Conservation (phyloP, 257 asterid species). For the Forsythia viridissima region DNA sequence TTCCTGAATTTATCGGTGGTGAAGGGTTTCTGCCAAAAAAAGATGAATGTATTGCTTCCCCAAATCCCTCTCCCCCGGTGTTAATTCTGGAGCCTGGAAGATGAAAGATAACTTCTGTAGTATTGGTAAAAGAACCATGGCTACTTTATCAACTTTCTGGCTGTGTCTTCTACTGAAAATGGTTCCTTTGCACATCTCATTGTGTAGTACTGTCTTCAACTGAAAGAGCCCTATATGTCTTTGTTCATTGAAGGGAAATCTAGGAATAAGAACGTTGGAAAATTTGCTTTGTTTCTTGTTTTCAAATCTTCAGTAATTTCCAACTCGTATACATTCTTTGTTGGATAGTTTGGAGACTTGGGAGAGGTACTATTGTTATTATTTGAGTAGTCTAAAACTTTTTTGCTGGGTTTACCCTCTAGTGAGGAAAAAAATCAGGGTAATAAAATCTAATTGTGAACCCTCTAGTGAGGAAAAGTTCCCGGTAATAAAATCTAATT, state of each 20-base stretch:
- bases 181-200: background rate
- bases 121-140: no score
- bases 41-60: background rate
- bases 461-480: background rate
- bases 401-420: background rate
- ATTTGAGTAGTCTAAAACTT: conserved; percentile 1
- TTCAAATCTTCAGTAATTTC: background rate
- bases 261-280: background rate
- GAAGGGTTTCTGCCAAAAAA: background rate
- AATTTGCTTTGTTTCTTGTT: background rate
- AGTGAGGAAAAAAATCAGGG: background rate
- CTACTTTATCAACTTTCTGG: background rate
- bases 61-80: background rate
- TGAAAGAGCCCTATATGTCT: background rate
- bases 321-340: background rate
- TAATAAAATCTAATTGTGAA: background rate
- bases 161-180: background rate
- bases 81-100: background rate
- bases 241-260: background rate
- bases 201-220: background rate
- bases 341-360: background rate
- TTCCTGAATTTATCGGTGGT: background rate
- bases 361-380: background rate
- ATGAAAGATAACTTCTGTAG: background rate
- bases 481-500: conserved; percentile 2